Evolutionary conservation across 768 basidiomycete genomes (phyloP), one percentile per base, ranked within the genome.

Genomic region (Steccherinum ochraceum): DNA sequence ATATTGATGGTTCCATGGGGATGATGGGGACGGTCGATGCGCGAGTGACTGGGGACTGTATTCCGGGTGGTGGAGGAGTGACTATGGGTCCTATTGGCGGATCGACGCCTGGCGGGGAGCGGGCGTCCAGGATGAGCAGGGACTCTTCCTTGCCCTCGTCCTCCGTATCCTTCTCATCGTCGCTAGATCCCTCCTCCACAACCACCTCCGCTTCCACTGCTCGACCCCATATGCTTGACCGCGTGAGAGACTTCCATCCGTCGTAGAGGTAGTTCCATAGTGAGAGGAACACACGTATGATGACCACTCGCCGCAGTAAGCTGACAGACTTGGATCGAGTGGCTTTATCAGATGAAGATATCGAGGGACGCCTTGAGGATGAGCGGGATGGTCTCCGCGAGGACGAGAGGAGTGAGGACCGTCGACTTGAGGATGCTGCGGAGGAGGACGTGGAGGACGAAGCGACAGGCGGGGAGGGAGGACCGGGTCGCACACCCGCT

Each of bases 251-350:
- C n/a, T 72, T 67, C 75, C 83, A 86, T 19, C 79, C 78, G 5
- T 77, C 72, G 55, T 76, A 79, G 56, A 91, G 67, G 45, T 79
- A 76, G 58, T 84, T 74, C 86, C 89, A 91, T 49, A 83, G 72
- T 35, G 83, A 55, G 40, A 81, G 73, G 53, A 88, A 76, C 53
- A 88, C 71, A 40, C 84, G 86, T 55, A 89, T 75, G 60, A 89
- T 75, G 74, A 83, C 82, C 59, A 88, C 72, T 45, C 80, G 81
- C 62, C 78, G 62, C 52, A 67, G 41, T 21, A 61, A 43, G 48
- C 48, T 53, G 30, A 46, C 56, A 23, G 56, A 48, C 40, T 52
- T 57, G 2, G 57, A 59, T 2, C 55, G 55, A 23, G 52, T 46
- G 40, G 59, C 58, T 46, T 59, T 64, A 49, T 64, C 63, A 5